These are phyloP conservation scores for Tetrastigma voinierianum DNA, from an alignment of 164 flowering plant genomes.

Conservation along the genomic window DNA sequence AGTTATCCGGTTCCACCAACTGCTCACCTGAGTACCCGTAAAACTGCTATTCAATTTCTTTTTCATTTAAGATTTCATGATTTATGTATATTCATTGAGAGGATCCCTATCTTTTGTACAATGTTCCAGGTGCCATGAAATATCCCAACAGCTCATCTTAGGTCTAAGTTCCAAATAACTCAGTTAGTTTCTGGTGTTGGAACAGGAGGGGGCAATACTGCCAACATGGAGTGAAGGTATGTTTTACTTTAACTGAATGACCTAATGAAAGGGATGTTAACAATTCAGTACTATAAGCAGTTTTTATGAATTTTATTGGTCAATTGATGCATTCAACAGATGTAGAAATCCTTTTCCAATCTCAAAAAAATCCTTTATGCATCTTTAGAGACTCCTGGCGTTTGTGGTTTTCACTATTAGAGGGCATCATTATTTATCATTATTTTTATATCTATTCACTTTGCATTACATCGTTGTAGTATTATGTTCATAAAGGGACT, in stretches of 20 bases:
- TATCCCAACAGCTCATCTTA: constrained; percentile 31
- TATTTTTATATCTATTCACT: too few relatives aligned
- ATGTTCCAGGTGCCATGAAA: constrained; percentile 37
- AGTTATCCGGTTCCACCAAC: constrained; percentile 44
- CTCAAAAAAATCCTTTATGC: too few relatives aligned
- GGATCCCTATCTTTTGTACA: neutral
- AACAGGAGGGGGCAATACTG: constrained; percentile 37
- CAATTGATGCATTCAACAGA: too few relatives aligned
- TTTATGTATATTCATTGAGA: constrained; percentile 2
- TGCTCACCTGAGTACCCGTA: constrained; percentile 44
- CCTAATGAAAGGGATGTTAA: neutral
- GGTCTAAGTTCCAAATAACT: constrained; percentile 33
- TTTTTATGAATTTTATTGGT: too few relatives aligned
- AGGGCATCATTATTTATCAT: too few relatives aligned
- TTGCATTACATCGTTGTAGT: too few relatives aligned
- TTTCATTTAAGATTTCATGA: constrained; percentile 1
- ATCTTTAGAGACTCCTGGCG: too few relatives aligned
- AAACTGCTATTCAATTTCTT: neutral
- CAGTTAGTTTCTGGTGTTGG: constrained; percentile 31
- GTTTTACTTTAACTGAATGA: neutral
- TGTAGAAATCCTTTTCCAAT: too few relatives aligned
- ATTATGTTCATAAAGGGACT: too few relatives aligned
- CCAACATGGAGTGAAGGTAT: constrained; percentile 32
- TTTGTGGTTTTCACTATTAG: too few relatives aligned
- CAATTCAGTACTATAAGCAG: too few relatives aligned